Percentiles rank a stretch among this genome's conserved stretches.
phyloP scores from a whole-genome alignment of 192 early-diverging fungal species.

The Backusella parvicylindrica region DNA sequence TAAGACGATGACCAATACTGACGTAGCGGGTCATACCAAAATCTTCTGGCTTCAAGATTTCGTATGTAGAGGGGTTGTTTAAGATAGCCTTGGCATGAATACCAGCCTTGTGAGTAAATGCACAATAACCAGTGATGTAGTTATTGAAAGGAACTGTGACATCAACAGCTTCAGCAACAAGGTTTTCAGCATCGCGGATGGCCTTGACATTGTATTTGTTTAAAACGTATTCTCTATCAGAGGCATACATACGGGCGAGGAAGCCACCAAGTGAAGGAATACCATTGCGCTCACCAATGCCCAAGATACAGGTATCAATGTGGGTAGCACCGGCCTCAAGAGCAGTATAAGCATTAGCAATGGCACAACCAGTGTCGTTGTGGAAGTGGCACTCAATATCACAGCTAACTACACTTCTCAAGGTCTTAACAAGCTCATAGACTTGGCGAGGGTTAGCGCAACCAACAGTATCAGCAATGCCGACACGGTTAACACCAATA shows the following conservation, averaged over 20 bases:
- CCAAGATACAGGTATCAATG: slow-evolving; percentile 96
- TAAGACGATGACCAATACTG: slow-evolving; percentile 94
- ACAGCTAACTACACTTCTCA: slow-evolving; percentile 92
- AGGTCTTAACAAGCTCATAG: slow-evolving; percentile 93
- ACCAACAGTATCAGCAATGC: slow-evolving; percentile 98
- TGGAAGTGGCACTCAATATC: slow-evolving; percentile 99
- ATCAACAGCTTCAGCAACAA: slow-evolving; percentile 92
- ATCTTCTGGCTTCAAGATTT: slow-evolving; percentile 97
- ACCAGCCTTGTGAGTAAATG: slow-evolving; percentile 99
- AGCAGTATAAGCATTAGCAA: slow-evolving; percentile 96
- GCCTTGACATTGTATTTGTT: slow-evolving; percentile 90
- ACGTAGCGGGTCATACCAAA: slow-evolving; percentile 98
- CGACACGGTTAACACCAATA: slow-evolving; percentile 97
- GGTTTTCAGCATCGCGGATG: slow-evolving; percentile 93
- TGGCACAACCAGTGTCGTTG: slow-evolving; percentile 98
- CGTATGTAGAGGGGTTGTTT: slow-evolving; percentile 98
- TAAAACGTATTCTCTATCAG: slow-evolving; percentile 87
- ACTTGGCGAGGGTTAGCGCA: slow-evolving; percentile 98
- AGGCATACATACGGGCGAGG: slow-evolving; percentile 95
- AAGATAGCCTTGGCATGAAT: slow-evolving; percentile 99
- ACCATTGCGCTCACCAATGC: slow-evolving; percentile 98
- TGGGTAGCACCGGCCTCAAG: slow-evolving; percentile 98
- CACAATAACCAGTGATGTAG: slow-evolving; percentile 98
- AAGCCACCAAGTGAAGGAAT: slow-evolving; percentile 95
- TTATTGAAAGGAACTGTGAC: slow-evolving; percentile 99